Conservation (phyloP, 164 flowering plant genomes). For the Chimonanthus salicifolius region DNA sequence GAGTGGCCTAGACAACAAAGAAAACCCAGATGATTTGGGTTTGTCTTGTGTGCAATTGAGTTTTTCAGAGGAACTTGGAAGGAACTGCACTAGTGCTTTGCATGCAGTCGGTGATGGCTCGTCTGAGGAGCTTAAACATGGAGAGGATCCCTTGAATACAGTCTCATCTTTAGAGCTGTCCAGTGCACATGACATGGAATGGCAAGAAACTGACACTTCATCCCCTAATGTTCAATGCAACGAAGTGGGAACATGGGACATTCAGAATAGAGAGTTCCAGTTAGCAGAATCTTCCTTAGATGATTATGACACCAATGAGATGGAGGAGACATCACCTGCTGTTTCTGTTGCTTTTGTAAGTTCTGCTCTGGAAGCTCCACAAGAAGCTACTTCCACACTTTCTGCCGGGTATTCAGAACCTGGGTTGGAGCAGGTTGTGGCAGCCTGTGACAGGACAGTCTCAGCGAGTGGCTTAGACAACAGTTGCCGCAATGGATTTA, state of each 20-base stretch:
- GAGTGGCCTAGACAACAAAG: no score
- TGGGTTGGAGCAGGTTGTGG: conserved; percentile 4
- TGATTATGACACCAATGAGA: conserved; percentile 1
- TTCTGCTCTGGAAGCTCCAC: not conserved
- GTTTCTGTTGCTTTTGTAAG: conserved; percentile 1
- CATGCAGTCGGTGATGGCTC: conserved; percentile 11
- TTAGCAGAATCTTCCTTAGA: conserved; percentile 7
- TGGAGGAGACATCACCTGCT: conserved; percentile 2
- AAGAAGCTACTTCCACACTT: conserved; percentile 5
- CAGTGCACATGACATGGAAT: conserved; percentile 6
- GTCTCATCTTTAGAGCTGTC: conserved; percentile 4
- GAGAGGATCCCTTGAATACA: not conserved
- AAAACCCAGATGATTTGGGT: no score
- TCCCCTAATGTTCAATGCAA: conserved; percentile 5
- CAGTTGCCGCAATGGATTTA: not conserved
- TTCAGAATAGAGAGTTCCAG: not conserved
- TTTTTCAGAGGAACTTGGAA: not conserved
- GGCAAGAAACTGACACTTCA: not conserved
- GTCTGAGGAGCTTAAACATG: conserved; percentile 8
- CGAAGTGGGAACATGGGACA: conserved; percentile 3
- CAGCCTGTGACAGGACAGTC: not conserved
- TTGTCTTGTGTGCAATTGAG: no score
- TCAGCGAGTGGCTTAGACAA: not conserved
- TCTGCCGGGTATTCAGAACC: not conserved
- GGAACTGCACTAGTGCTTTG: conserved; percentile 4